Evolutionary conservation across 176 grass and related monocot species (phyloP), one percentile per base, ranked within the genome.

Genomic region (Oryza glaberrima): DNA sequence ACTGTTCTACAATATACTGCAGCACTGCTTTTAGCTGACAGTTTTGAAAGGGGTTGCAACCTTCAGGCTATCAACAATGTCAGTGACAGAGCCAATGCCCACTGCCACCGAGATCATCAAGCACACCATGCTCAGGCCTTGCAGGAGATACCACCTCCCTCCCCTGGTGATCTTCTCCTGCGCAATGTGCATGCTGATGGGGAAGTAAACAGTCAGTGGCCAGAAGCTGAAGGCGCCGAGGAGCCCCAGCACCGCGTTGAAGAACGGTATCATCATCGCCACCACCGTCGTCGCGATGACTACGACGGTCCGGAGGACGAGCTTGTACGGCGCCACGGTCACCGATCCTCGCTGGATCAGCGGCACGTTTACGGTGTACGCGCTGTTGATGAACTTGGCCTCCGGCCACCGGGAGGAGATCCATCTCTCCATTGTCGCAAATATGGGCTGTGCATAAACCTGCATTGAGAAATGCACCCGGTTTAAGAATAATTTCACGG

Each of bases 211-310:
- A 0, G 94, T 92, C 35, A 97, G 83, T 5, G 94, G 94, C 94
- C 94, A 97, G 82, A 97, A 97, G 61, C 94, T 94, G 79, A 94
- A 76, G 0, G 94, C 94, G 0, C 94, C 94, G 12, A 97, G 89
- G 19, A 97, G 87, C 22, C 94, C 94, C 3, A 97, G 69, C 19
- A 97, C 88, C 8, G 92, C 89, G 14, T 97, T 97, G 88, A 97
- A 97, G 82, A 97, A 97, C 0, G 94, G 94, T 76, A 97, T 86
- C 71, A 90, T 80, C 94, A 88, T 94, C 5, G 90, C 94, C 69
- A 97, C 94, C 14, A 85, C 20, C 1, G 94, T 97, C 2, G 94
- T 97, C 0, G 85, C 28, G 0, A 90, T 22, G 10, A 97, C 90
- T 76, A 97, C 82, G 65, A 56, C 22, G 0, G 83, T 88, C 67